Evolutionary conservation across 257 asterid genomes (phyloP), one percentile per base, ranked within the genome.

Genomic region (Nicotiana obtusifolia): DNA sequence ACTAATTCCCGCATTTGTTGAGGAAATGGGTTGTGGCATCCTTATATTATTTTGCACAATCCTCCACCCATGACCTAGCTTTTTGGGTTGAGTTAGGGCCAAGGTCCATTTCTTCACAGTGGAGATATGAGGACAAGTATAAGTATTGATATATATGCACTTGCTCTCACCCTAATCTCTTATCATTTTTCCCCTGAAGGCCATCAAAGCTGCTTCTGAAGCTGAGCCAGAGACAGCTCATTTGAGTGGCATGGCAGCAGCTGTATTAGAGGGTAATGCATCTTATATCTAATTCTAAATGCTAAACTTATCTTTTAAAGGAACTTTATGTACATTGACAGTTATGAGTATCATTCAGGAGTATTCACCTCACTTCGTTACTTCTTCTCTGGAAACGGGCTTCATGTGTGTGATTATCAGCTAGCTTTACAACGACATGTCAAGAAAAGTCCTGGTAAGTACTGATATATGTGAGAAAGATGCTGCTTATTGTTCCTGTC

Each of bases 231-330:
- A 73, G 68, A 56, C 84, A 78, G 80, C 95, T 82, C 87, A 88
- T 88, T 88, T 96, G 81, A 96, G 91, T 85, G 99, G 97, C 88
- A 85, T 87, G 90, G 89, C 97, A 81, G 88, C 94, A 75, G 87
- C 83, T 52, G 84, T 87, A 81, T 87, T 96, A 76, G 97, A 91
- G 92, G 98, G 99, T 84, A 82, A 13, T 53, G 82, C 64, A 85
- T 53, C 52, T 87, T 87, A 57, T 65, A 41, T 47, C 64, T 5
- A 37, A 71, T 77, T 66, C 54, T 77, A 80, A 76, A 76, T 81
- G 44, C 65, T 78, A 53, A 47, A 82, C 64, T 49, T 82, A 47
- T 81, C 78, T 76, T 71, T 65, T 81, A 76, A 84, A 49, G 60
- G n/a, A 79, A 76, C 26, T 35, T 69, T 71, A 64, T 82, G 24